These are phyloP conservation scores for Inga oerstediana DNA, from an alignment of 306 rosid species.

Conservation along the genomic window DNA sequence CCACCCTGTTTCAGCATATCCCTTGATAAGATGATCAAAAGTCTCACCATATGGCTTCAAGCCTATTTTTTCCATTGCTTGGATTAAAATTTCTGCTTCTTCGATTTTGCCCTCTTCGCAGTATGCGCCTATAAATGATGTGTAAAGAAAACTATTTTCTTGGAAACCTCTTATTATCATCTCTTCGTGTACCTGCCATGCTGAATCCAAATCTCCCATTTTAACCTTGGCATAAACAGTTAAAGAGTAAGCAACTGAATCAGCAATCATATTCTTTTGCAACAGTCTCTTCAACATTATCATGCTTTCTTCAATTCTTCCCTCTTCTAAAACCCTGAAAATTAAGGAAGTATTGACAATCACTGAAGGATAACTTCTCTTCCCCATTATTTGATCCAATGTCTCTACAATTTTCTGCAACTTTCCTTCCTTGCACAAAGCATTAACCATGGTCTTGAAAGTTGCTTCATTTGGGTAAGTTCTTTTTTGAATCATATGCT, in stretches of 20 bases:
- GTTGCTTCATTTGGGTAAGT: slow-evolving; percentile 57
- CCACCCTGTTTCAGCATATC: slow-evolving; percentile 50
- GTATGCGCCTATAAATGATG: slow-evolving; percentile 61
- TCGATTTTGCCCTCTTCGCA: slow-evolving; percentile 62
- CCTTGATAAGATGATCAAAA: slow-evolving; percentile 61
- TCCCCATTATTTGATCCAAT: slow-evolving; percentile 62
- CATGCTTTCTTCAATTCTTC: slow-evolving; percentile 52
- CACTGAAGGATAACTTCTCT: slow-evolving; percentile 57
- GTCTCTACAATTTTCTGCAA: slow-evolving; percentile 49
- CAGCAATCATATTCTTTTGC: slow-evolving; percentile 72
- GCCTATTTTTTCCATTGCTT: slow-evolving; percentile 62
- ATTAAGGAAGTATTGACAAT: slow-evolving; percentile 60
- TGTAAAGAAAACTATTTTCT: slow-evolving; percentile 63
- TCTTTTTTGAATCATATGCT: slow-evolving; percentile 65
- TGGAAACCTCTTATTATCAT: slow-evolving; percentile 71
- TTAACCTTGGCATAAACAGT: slow-evolving; percentile 54
- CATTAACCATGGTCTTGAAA: slow-evolving; percentile 55
- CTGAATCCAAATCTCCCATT: slow-evolving; percentile 48
- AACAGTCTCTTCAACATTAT: slow-evolving; percentile 70
- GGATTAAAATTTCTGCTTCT: slow-evolving; percentile 54
- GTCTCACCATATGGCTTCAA: slow-evolving; percentile 63
- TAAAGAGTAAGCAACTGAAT: slow-evolving; percentile 63
- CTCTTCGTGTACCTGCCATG: slow-evolving; percentile 54
- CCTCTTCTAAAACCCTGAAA: slow-evolving; percentile 57
- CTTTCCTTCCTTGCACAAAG: slow-evolving; percentile 80